Evolutionary conservation across 306 rosid genomes (phyloP), one percentile per base, ranked within the genome.

Genomic region (Vigna radiata): DNA sequence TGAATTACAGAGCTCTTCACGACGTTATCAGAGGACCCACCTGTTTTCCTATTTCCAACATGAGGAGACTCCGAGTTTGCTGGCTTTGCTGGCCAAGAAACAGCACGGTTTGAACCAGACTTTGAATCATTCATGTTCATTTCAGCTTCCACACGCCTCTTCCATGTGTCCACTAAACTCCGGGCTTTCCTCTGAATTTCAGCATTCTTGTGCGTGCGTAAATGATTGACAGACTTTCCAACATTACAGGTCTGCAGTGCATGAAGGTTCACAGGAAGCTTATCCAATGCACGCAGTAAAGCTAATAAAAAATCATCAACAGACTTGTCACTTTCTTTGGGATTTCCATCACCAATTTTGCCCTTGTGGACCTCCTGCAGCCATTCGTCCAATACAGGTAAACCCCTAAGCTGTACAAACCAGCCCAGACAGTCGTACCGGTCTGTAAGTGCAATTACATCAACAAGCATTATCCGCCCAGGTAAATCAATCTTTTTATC

Each of bases 141-240:
- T 79, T 94, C 98, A 63, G 88, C 92, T 72, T 90, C 94, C 72
- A 94, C 98, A 25, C 92, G 98, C 77, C 77, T 91, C 84, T 94
- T 94, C 98, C 98, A 94, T 6, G 91, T 94, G 84, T 94, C 98
- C 19, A 94, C 97, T 77, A 94, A 77, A 80, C 89, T 82, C 85
- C 94, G 87, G 27, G 91, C 92, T 84, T 94, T 94, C 89, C 85
- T 91, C 82, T 94, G 98, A 69, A 94, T 94, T 83, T 94, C 98
- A 31, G 77, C 77, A 86, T 94, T 94, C 76, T 87, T 94, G 76
- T 91, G 93, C 4, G 77, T 39, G 31, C 98, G 96, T 31, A 94
- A 90, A 56, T 88, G 82, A 85, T 94, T 94, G 49, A 94, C 98
- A 18, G 98, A 94, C 84, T 90, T 94, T 3, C 98, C 98, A 79